These are phyloP conservation scores for Cadophora luteo-olivacea DNA, from an alignment of 2,329 filamentous ascomycete species.

Conservation along the genomic window DNA sequence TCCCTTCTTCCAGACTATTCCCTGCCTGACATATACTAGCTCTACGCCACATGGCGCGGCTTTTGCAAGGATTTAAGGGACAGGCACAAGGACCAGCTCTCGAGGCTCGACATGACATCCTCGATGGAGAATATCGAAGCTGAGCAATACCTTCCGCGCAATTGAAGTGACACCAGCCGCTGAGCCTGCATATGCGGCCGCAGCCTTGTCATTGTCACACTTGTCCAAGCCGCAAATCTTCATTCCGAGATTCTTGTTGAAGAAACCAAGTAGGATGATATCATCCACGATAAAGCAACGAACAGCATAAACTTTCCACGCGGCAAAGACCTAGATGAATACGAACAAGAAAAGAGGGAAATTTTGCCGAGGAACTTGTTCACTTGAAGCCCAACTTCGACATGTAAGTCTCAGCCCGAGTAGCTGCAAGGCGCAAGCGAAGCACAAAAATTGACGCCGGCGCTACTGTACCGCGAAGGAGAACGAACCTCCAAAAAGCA, in stretches of 20 bases:
- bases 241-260: not conserved
- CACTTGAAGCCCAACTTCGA: not conserved
- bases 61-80: not conserved
- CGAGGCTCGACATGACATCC: constrained; percentile 3
- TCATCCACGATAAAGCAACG: not conserved
- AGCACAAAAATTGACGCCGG: constrained; percentile 13
- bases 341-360: not conserved
- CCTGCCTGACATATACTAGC: not conserved
- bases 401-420: not conserved
- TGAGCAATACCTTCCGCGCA: not conserved
- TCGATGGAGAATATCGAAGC: not conserved
- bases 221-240: not conserved
- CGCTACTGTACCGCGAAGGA: constrained; percentile 5
- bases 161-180: not conserved
- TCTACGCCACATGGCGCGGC: not conserved
- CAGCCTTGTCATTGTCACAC: constrained; percentile 7
- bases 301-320: not conserved
- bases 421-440: constrained; percentile 14
- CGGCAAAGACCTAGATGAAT: not conserved
- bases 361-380: not conserved
- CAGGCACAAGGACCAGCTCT: constrained; percentile 10
- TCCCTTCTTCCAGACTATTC: constrained; percentile 4
- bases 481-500: constrained; percentile 1
- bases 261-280: not conserved
- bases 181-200: constrained; percentile 2